A percentile compares a stretch with the other conserved stretches of the same genome.
Evolutionary conservation across 2,329 filamentous ascomycete genomes (phyloP).

Genomic region (Ambrosiella xylebori): DNA sequence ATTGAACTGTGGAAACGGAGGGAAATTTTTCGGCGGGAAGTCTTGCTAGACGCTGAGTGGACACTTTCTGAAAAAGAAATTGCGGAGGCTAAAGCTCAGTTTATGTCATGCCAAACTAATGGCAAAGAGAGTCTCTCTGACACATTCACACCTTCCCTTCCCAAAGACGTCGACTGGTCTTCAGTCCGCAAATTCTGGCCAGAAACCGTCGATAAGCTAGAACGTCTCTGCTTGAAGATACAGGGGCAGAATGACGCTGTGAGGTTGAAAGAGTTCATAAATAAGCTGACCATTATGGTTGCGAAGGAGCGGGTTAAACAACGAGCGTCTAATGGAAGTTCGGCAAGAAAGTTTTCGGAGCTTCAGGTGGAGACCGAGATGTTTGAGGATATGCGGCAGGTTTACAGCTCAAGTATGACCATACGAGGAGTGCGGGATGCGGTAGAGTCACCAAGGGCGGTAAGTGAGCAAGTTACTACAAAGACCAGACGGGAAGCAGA

Average conservation of each 20-base stretch:
- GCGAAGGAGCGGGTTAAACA: too few species aligned
- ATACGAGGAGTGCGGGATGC: too few species aligned
- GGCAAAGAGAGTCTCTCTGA: conserved; percentile 10
- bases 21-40: conserved; percentile 29
- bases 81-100: not conserved
- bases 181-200: conserved; percentile 14
- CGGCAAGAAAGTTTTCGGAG: too few species aligned
- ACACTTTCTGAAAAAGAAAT: conserved; percentile 31
- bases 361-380: too few species aligned
- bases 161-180: conserved; percentile 13
- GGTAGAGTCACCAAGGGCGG: too few species aligned
- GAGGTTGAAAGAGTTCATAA: not conserved
- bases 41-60: conserved; percentile 36
- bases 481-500: too few species aligned
- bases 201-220: not conserved
- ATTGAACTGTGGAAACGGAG: conserved; percentile 42
- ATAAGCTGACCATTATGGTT: too few species aligned
- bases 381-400: too few species aligned
- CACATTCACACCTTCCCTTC: not conserved
- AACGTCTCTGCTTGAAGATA: not conserved
- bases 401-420: too few species aligned
- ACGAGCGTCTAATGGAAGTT: too few species aligned
- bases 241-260: not conserved
- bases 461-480: too few species aligned
- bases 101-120: conserved; percentile 24